Evolutionary conservation across 1,139 yeast species (phyloP).

Genomic region (Lodderomyces parapsilosis): DNA sequence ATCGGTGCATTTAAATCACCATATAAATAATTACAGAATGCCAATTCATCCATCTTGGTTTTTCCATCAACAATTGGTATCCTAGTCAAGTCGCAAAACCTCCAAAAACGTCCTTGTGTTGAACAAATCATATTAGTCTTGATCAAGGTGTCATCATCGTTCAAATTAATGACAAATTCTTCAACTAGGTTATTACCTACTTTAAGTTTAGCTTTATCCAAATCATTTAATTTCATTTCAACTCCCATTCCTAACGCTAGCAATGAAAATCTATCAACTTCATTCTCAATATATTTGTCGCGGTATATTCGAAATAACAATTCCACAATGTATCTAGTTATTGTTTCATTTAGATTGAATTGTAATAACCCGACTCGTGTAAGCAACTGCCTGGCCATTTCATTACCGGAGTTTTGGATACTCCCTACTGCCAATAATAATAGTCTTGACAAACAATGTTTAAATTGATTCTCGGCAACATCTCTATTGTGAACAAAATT

Average conservation of each 20-base stretch:
- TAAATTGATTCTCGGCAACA: slow-evolving; percentile 25
- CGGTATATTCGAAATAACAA: slow-evolving; percentile 1
- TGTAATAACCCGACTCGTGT: neutral
- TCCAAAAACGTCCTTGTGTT: slow-evolving; percentile 36
- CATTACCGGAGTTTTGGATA: neutral
- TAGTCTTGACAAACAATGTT: slow-evolving; percentile 26
- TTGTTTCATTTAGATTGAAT: neutral
- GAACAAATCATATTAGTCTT: slow-evolving; percentile 18
- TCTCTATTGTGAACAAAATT: slow-evolving; percentile 23
- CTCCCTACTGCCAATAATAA: slow-evolving; percentile 9
- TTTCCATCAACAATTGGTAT: slow-evolving; percentile 38
- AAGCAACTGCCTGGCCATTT: neutral
- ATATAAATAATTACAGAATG: slow-evolving; percentile 29
- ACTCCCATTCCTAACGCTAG: slow-evolving; percentile 15
- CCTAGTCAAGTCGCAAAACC: slow-evolving; percentile 35
- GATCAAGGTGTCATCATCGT: neutral
- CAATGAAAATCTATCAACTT: slow-evolving; percentile 28
- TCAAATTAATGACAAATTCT: slow-evolving; percentile 20
- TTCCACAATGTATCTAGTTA: neutral
- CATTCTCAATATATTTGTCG: slow-evolving; percentile 12
- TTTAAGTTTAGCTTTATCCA: neutral
- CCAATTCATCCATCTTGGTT: slow-evolving; percentile 35
- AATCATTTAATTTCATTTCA: neutral
- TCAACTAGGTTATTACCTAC: slow-evolving; percentile 15
- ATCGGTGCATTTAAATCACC: slow-evolving; percentile 10